Conservation (phyloP, 2,329 filamentous ascomycete genomes). For the Neonectria sp. region DNA sequence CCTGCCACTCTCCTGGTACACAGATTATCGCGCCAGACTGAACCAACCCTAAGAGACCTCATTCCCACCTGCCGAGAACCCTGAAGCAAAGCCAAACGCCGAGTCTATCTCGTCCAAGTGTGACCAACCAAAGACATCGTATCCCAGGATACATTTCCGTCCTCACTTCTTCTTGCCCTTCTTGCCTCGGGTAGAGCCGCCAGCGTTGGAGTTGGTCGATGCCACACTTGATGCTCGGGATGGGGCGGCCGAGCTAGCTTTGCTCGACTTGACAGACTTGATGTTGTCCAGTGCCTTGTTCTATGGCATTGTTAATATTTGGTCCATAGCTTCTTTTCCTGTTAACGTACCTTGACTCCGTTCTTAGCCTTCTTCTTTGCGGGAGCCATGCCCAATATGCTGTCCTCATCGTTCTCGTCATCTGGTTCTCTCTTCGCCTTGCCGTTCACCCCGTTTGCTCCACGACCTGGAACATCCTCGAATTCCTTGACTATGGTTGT, state of each 20-base stretch:
- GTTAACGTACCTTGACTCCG: constrained; percentile 79
- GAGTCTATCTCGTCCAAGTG: constrained; percentile 36
- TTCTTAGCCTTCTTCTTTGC: constrained; percentile 96
- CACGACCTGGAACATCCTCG: constrained; percentile 75
- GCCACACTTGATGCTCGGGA: constrained; percentile 92
- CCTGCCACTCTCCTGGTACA: constrained; percentile 28
- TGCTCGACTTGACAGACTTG: constrained; percentile 87
- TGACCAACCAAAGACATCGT: constrained; percentile 29
- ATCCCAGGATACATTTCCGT: constrained; percentile 19
- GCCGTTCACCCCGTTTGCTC: constrained; percentile 74
- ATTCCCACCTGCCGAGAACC: constrained; percentile 33
- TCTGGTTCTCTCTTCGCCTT: constrained; percentile 81
- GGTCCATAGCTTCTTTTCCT: background rate
- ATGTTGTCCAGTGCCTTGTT: constrained; percentile 94
- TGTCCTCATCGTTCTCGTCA: constrained; percentile 88
- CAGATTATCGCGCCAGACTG: constrained; percentile 30
- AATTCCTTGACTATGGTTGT: constrained; percentile 97
- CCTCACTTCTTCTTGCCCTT: constrained; percentile 55
- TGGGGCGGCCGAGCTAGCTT: constrained; percentile 81
- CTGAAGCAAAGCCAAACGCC: constrained; percentile 46
- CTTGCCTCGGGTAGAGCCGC: constrained; percentile 67
- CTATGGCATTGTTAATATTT: constrained; percentile 62
- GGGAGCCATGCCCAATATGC: constrained; percentile 84
- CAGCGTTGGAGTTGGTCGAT: constrained; percentile 74
- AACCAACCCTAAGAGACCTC: constrained; percentile 35